These are phyloP conservation scores for Penicillium janthinellum DNA, from an alignment of 2,329 filamentous ascomycete species.

Conservation along the genomic window DNA sequence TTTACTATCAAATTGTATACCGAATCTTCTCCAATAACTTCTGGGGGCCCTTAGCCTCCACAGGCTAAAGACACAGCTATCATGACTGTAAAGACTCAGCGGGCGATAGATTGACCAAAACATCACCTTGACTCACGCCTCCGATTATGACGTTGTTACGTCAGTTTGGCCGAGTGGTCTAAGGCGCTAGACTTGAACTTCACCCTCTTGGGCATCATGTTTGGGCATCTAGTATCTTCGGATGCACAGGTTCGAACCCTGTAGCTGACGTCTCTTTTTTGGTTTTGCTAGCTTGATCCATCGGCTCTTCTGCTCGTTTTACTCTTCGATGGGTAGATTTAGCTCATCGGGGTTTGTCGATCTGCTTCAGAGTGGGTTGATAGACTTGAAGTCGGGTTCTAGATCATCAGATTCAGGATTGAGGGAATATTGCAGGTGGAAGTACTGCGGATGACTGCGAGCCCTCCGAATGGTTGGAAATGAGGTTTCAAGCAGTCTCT, in stretches of 20 bases:
- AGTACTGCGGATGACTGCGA: too few species aligned
- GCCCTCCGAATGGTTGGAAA: too few species aligned
- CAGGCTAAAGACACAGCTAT: neutral
- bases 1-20: neutral
- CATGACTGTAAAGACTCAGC: neutral
- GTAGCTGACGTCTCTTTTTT: conserved; percentile 5
- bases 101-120: neutral
- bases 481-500: too few species aligned
- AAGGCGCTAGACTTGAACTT: conserved; percentile 8
- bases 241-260: conserved; percentile 7
- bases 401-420: too few species aligned
- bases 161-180: conserved; percentile 8
- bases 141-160: neutral
- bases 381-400: too few species aligned
- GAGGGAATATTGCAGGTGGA: too few species aligned
- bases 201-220: neutral
- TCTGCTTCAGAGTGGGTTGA: too few species aligned
- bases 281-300: neutral
- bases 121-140: neutral
- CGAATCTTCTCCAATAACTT: neutral
- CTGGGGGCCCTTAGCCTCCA: neutral
- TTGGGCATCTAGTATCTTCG: conserved; percentile 6
- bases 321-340: too few species aligned
- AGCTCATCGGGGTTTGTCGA: too few species aligned
- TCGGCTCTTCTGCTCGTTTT: neutral